Base-by-base conservation (phyloP, 768 basidiomycete species). In the Russula griseocarnosa region DNA sequence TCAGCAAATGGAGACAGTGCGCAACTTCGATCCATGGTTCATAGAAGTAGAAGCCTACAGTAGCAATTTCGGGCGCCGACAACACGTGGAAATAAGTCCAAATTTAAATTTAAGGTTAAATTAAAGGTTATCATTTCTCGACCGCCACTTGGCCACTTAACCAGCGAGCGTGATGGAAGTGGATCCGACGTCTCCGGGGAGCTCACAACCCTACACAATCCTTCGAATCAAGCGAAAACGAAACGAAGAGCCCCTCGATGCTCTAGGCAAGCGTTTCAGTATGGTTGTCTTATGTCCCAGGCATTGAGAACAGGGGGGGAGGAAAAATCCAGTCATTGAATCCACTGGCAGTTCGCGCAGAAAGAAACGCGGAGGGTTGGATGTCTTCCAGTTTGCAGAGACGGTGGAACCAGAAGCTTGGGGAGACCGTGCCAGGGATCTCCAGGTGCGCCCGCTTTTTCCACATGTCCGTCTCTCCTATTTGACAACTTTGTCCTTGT, bases 221-320 rank as follows among this genome's bases (percentile, higher is more conserved):
- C 74, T 92, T 36, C 83, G 91, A 36, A 90, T 92, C 74, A 92
- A 92, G 73, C 81, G 90, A 38, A 92, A 91, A 70, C 80, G 91
- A 26, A 87, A 83, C 40, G 90, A 92, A 68, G 90, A 91, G 70
- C 88, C 90, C 40, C 77, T 92, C 53, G 90, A 92, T 75, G 90
- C 87, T 40, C 78, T 92, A 67, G 87, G 90, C 87, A 76, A 69
- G 78, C 73, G 44, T 66, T 49, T 56, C 26, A 3, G 44, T 57
- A 50, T 61, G 26, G 24, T 55, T 22, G 20, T 34, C 70, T 42
- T 67, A 55, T 18, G 64, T 24, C 62, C 49, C 55, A 55, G 54
- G 42, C 44, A 22, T 38, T 44, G 22, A 46, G n/a, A n/a, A 46
- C n/a, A n/a, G 20, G 3, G 34, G 32, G 9, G 36, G 32, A 54